Evolutionary conservation across 176 grass and related monocot species (phyloP).

Genomic region (Metroxylon sagu): DNA sequence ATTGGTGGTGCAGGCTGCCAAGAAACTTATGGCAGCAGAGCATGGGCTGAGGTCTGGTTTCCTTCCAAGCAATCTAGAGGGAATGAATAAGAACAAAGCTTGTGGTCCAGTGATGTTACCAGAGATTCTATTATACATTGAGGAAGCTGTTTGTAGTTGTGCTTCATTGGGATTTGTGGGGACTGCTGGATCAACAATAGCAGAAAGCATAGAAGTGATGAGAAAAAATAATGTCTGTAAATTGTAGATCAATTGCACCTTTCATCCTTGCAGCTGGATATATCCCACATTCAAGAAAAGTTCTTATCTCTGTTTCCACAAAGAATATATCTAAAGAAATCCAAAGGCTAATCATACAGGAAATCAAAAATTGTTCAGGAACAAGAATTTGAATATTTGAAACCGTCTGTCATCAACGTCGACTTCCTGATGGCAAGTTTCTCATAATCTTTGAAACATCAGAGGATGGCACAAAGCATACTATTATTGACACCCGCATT

Average conservation of each 20-base stretch:
- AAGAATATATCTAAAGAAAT: no score
- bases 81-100: conserved; percentile 13
- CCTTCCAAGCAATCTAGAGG: conserved; percentile 38
- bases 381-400: no score
- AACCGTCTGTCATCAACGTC: no score
- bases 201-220: conserved; percentile 70
- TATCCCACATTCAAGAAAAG: conserved; percentile 17
- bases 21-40: conserved; percentile 73
- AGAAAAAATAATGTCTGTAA: conserved; percentile 65
- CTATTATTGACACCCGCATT: no score
- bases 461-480: no score
- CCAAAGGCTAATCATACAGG: no score
- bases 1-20: conserved; percentile 41
- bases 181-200: conserved; percentile 88
- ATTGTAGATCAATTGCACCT: conserved; percentile 21
- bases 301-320: neutral
- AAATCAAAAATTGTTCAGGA: no score
- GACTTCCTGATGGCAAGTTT: no score
- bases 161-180: conserved; percentile 93
- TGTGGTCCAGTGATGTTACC: conserved; percentile 53
- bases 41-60: conserved; percentile 66
- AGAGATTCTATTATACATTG: conserved; percentile 68
- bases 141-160: conserved; percentile 84
- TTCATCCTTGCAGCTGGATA: conserved; percentile 9
- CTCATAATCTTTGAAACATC: no score